Percentiles rank a stretch among this genome's conserved stretches.
phyloP scores from a whole-genome alignment of 805 yeast species.

The Saccharomycopsis selenospora region DNA sequence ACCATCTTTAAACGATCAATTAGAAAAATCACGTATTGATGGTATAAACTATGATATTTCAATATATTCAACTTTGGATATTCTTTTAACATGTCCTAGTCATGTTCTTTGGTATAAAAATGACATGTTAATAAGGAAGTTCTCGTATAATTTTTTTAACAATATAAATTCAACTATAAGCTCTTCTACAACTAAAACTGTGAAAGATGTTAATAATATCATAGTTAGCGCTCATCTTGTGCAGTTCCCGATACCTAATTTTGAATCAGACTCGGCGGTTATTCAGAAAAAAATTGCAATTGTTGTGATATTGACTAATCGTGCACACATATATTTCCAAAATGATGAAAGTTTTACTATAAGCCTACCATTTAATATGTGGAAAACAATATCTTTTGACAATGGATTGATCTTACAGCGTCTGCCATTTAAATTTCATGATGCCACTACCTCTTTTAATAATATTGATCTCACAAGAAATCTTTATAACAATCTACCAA shows the following conservation, averaged over 20 bases:
- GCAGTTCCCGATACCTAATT: conserved; percentile 1
- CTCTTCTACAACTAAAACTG: not conserved
- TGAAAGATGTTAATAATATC: not conserved
- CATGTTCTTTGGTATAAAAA: conserved; percentile 17
- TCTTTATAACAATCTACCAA: conserved; percentile 11
- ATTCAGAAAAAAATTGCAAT: conserved; percentile 33
- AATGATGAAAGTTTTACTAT: conserved; percentile 54
- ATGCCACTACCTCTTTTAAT: not conserved
- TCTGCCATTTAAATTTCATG: conserved; percentile 1
- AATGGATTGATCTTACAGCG: conserved; percentile 59
- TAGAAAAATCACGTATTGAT: too few relatives aligned
- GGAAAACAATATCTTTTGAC: conserved; percentile 54
- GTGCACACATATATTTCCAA: conserved; percentile 53
- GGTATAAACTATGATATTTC: not conserved
- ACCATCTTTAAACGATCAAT: too few relatives aligned
- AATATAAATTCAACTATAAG: too few relatives aligned
- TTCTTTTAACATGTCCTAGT: conserved; percentile 2
- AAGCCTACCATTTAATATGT: conserved; percentile 63
- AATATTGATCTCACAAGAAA: conserved; percentile 10
- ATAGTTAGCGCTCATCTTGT: conserved; percentile 16
- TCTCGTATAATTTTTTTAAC: conserved; percentile 6
- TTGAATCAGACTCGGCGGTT: not conserved
- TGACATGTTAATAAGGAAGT: conserved; percentile 12
- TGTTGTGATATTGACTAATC: conserved; percentile 53
- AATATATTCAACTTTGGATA: conserved; percentile 7